Evolutionary conservation across 306 rosid species (phyloP).

Genomic region (Crotalaria pallida): DNA sequence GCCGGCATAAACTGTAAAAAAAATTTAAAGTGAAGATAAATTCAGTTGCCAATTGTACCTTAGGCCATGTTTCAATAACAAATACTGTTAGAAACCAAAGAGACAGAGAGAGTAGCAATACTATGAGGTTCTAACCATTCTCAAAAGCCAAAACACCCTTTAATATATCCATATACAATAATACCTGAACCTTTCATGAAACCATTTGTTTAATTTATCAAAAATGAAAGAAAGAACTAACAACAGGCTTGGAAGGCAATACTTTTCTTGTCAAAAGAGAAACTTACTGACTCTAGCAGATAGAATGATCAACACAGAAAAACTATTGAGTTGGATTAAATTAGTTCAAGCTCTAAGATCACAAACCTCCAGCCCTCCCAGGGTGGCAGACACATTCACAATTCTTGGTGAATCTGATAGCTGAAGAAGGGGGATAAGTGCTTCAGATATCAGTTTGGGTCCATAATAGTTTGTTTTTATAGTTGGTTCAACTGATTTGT

Average conservation of each 20-base stretch:
- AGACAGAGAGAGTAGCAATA: not conserved
- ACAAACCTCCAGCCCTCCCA: conserved; percentile 36
- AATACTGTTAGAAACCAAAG: too few relatives aligned
- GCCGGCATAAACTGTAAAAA: conserved; percentile 13
- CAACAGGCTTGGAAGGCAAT: not conserved
- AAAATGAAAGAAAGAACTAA: not conserved
- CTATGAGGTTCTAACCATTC: not conserved
- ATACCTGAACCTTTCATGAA: not conserved
- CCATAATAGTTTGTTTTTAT: conserved; percentile 50
- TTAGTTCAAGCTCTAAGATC: not conserved
- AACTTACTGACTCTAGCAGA: too few relatives aligned
- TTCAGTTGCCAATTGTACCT: not conserved
- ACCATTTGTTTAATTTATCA: not conserved
- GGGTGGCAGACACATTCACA: conserved; percentile 40
- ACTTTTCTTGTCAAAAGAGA: not conserved
- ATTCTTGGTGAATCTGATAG: conserved; percentile 51
- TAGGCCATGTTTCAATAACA: not conserved
- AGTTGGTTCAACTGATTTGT: conserved; percentile 33
- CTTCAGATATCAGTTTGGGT: conserved; percentile 31
- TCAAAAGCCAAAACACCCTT: not conserved
- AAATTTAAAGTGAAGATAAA: too few relatives aligned
- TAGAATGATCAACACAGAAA: too few relatives aligned
- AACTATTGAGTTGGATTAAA: too few relatives aligned
- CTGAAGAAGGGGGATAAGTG: conserved; percentile 51
- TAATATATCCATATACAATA: not conserved